Evolutionary conservation across 495 filamentous ascomycete species (phyloP).

Genomic region (Immersiella caudata): DNA sequence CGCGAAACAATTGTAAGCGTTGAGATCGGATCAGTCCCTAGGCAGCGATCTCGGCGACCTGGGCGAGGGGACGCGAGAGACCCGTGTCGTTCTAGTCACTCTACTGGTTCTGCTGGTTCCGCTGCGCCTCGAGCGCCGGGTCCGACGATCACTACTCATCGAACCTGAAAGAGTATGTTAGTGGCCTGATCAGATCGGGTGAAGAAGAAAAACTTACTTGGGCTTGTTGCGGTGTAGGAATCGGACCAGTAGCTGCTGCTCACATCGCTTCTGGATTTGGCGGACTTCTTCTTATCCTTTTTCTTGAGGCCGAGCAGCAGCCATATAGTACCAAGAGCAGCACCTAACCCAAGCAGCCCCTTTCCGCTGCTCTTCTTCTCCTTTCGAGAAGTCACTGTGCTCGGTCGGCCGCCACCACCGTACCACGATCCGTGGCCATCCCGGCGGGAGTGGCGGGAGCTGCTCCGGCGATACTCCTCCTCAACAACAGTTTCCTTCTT

Average conservation of each 20-base stretch:
- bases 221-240: constrained; percentile 48
- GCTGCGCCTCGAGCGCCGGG: constrained; percentile 29
- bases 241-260: constrained; percentile 54
- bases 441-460: constrained; percentile 40
- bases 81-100: constrained; percentile 34
- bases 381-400: constrained; percentile 56
- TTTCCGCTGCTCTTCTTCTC: constrained; percentile 54
- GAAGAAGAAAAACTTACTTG: constrained; percentile 49
- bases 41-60: constrained; percentile 20
- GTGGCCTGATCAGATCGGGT: constrained; percentile 15
- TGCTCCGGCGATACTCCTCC: constrained; percentile 67
- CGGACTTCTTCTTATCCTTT: constrained; percentile 53
- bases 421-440: constrained; percentile 69
- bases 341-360: constrained; percentile 61
- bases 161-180: constrained; percentile 43
- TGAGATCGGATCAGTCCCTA: constrained; percentile 11
- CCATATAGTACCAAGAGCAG: constrained; percentile 66
- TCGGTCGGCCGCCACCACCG: constrained; percentile 50
- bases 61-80: constrained; percentile 34
- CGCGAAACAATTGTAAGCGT: background rate
- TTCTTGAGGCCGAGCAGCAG: constrained; percentile 77
- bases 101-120: constrained; percentile 28
- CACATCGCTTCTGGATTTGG: constrained; percentile 52
- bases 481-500: constrained; percentile 60
- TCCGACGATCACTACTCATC: constrained; percentile 38